Conservation (phyloP, 192 early-diverging fungal genomes). For the Rhizoclosmatium sp. region DNA sequence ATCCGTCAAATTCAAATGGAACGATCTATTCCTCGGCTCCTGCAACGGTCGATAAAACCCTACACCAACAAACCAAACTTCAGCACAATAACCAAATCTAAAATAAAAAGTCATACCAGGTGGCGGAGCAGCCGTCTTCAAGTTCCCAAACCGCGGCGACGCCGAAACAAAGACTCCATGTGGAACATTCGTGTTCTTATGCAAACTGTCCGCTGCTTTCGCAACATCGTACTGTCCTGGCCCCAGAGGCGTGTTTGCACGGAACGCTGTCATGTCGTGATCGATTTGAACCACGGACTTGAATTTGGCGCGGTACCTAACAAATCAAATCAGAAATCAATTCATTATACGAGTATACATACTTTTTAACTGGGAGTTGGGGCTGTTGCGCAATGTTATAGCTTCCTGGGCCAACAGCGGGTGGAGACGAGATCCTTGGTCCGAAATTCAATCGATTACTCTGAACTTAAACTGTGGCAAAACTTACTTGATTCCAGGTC, state of each 20-base stretch:
- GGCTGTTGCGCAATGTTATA: constrained; percentile 26
- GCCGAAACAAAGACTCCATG: constrained; percentile 45
- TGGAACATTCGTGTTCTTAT: constrained; percentile 5
- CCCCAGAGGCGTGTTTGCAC: constrained; percentile 40
- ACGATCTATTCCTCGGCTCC: constrained; percentile 37
- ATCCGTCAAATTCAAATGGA: constrained; percentile 49
- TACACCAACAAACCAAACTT: constrained; percentile 2
- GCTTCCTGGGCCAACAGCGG: constrained; percentile 42
- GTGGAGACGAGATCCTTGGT: not conserved
- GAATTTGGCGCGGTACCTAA: constrained; percentile 39
- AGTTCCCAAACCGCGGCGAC: constrained; percentile 40
- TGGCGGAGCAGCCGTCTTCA: constrained; percentile 34
- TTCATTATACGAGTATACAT: not conserved
- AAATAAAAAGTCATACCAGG: constrained; percentile 34
- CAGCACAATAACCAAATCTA: not conserved
- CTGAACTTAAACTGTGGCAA: not conserved
- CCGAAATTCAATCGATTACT: no score
- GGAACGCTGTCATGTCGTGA: constrained; percentile 31
- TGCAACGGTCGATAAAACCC: constrained; percentile 51
- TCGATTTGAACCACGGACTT: constrained; percentile 37
- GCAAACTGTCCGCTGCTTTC: constrained; percentile 43
- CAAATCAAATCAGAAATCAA: not conserved
- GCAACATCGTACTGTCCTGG: constrained; percentile 55
- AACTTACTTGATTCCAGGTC: constrained; percentile 29
- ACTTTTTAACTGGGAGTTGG: constrained; percentile 28